Base-by-base conservation (phyloP, 768 basidiomycete genomes). In the Tremella fuciformis region DNA sequence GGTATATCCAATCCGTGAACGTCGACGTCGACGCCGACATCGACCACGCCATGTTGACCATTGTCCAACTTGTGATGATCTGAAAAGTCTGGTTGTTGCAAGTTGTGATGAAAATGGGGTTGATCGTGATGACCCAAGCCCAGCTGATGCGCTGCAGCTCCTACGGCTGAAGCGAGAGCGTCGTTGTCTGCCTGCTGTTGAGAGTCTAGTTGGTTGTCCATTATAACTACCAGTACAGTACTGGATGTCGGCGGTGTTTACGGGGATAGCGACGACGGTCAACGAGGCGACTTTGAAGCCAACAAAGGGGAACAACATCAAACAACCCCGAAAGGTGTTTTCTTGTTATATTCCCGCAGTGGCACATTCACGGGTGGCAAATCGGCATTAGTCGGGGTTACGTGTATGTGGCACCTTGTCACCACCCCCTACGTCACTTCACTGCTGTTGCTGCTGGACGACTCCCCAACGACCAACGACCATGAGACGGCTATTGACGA, bases 21-120 rank as follows among this genome's bases (percentile, higher is more conserved):
- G 56, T 67, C 58, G 26, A 61, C 62, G 6, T 49, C 60, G 29
- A 73, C 46, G 4, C 53, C 66, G 29, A 62, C 56, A 8, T 62
- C 64, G 56, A 65, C 58, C 26, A 61, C 62, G 8, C 42, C 60
- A 18, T 55, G 50, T 9, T 50, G 50, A n/a, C 52, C 47, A 6
- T 52, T 38, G 9, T 55, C 49, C n/a, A 37, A n/a, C 16, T 60
- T 52, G 34, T 54, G 49, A 38, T 52, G 29, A 9, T 71, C 58
- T 6, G 60, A 64, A 49, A 68, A 68, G 40, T 68, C 64, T 13
- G 67, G 60, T 47, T 66, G 67, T 50, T 68, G 66, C 15, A 68
- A 53, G n/a, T 64, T 53, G 53, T 67, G 62, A 39, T 66, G 60
- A 39, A 56, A 66, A 21, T 53, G 37, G 13, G 57, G 50, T 18